Base-by-base conservation (phyloP, 257 asterid species). In the Ajuga chamaepitys region DNA sequence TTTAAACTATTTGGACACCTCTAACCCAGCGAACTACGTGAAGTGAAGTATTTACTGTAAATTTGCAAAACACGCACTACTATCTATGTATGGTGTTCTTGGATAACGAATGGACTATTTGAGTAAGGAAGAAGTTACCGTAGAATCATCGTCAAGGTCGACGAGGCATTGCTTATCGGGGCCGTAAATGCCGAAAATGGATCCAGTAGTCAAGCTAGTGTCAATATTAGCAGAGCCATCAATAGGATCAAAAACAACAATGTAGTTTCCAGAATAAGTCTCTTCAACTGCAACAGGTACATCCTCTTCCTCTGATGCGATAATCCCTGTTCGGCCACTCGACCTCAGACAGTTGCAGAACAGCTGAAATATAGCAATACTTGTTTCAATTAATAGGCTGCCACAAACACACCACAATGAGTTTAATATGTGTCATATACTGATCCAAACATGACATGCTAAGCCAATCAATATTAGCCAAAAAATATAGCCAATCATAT, bases 231-330 rank as follows among this genome's bases (percentile, higher is more conserved):
- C 83, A 42, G 98, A 91, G 70, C 96, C 95, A 57, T 86, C 96
- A 54, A 91, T 80, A 20, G 96, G 96, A 55, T 91, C 95, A 54
- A 91, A 88, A 16, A 91, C 96, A 11, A 91, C 98, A 66, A 86
- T 76, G 75, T 88, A 91, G 62, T 88, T 91, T 9, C 96, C 95
- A 28, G 96, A 91, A 58, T 78, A 78, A 10, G 91, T 88, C 73
- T 91, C 96, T 75, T 88, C 96, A 18, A 91, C 96, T 2, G 95
- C 98, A 7, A 91, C 86, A 0, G 98, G 98, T 11, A 78, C 80
- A 21, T 88, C 89, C 70, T 88, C 98, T 82, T 91, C 96, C 85
- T 91, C 95, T 0, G 98, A 91, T 16, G 95, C 96, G 47, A 88
- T 88, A 58, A 91, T 81, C 9, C 96, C 95, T 0, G 95, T 88